phyloP scores from a whole-genome alignment of 257 asterid genomes.

The Craterostigma plantagineum region DNA sequence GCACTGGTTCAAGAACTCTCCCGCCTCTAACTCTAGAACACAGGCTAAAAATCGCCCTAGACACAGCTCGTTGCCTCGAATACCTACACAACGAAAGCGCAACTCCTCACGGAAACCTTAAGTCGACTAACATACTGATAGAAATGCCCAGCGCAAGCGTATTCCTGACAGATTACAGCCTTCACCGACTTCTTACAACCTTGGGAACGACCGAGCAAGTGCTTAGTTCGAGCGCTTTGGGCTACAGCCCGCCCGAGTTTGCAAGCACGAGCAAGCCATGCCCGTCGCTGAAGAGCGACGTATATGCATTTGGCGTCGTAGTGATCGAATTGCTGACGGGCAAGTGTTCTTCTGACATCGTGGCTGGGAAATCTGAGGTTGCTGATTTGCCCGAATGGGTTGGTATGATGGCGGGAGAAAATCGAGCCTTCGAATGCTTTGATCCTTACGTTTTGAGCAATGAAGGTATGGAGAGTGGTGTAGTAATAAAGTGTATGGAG shows the following conservation, averaged over 20 bases:
- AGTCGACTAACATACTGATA: conserved; percentile 62
- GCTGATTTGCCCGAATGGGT: conserved; percentile 73
- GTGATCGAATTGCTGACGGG: conserved; percentile 63
- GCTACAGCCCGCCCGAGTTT: conserved; percentile 84
- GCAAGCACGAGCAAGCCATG: conserved; percentile 56
- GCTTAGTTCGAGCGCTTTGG: conserved; percentile 54
- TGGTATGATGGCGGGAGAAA: conserved; percentile 34
- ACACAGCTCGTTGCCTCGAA: conserved; percentile 53
- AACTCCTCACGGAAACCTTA: conserved; percentile 90
- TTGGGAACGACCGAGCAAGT: conserved; percentile 76
- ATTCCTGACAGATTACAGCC: conserved; percentile 68
- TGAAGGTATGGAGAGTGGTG: conserved; percentile 9
- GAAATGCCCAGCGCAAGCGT: conserved; percentile 24
- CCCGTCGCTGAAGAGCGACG: conserved; percentile 77
- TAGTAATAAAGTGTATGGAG: conserved; percentile 21
- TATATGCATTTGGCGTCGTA: conserved; percentile 64
- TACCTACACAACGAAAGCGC: conserved; percentile 59
- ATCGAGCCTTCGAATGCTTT: conserved; percentile 42
- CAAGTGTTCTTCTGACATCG: conserved; percentile 39
- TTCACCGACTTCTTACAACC: conserved; percentile 62
- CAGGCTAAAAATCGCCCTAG: conserved; percentile 44
- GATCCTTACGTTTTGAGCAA: conserved; percentile 22
- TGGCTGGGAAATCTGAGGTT: conserved; percentile 29
- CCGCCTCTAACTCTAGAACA: conserved; percentile 37
- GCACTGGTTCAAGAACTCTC: conserved; percentile 22